Conservation (phyloP, 2,329 filamentous ascomycete genomes). For the Cyanodermella asteris region DNA sequence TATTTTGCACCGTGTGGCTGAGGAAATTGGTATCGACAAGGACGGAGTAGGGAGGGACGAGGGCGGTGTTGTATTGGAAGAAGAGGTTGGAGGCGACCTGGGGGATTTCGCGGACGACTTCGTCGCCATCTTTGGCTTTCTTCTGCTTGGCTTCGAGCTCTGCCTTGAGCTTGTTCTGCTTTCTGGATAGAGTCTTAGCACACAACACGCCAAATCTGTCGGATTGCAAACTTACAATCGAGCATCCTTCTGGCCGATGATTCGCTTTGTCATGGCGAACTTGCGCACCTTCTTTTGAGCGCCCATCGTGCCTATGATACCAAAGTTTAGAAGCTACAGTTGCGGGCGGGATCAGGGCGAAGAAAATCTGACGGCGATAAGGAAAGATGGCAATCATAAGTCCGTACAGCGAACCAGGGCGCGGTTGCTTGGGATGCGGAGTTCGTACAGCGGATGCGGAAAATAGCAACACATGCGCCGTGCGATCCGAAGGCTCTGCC, state of each 20-base stretch:
- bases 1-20: constrained; percentile 72
- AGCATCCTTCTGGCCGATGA: constrained; percentile 63
- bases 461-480: too few relatives aligned
- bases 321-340: too few relatives aligned
- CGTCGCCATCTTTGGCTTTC: constrained; percentile 37
- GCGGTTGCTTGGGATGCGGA: too few relatives aligned
- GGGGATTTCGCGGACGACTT: constrained; percentile 54
- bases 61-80: constrained; percentile 71
- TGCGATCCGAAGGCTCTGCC: too few relatives aligned
- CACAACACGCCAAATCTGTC: constrained; percentile 1
- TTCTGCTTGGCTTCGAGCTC: constrained; percentile 34
- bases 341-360: too few relatives aligned
- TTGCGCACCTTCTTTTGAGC: constrained; percentile 79
- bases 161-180: constrained; percentile 54
- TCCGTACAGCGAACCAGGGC: too few relatives aligned
- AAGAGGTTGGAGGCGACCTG: constrained; percentile 69
- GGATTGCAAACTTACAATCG: constrained; percentile 33
- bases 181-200: constrained; percentile 15
- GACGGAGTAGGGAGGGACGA: constrained; percentile 62
- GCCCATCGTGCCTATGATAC: constrained; percentile 38
- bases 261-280: constrained; percentile 60
- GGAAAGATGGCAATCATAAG: too few relatives aligned
- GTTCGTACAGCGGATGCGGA: too few relatives aligned
- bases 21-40: constrained; percentile 72
- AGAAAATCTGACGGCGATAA: too few relatives aligned